Evolutionary conservation across 225 moss, liverwort and hornwort species (phyloP), one percentile per base, ranked within the genome.

Genomic region (Sphagnum tenellum): DNA sequence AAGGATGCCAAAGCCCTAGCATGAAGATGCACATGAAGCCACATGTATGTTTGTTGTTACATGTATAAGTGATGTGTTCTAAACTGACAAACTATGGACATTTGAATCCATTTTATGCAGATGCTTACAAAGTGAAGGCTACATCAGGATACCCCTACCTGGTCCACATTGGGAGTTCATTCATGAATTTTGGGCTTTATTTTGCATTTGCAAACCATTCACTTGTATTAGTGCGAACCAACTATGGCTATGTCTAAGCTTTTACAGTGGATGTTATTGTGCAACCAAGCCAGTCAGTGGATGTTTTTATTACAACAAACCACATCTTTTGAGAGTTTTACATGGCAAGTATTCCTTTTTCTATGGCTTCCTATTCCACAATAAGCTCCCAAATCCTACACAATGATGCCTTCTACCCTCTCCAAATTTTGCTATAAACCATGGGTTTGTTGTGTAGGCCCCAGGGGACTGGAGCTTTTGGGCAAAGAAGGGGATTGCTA

Each of bases 201-300:
- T 85, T 85, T 49, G 79, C 61, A 55, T 53, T 85, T 2, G 85
- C 85, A 66, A 82, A 85, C 56, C 85, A 85, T 59, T 71, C 82
- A 11, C 72, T 85, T 12, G 70, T 55, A 4, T 78, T 82, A 49
- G 78, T 85, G 64, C 75, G 78, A n/a, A 55, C 80, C 12, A 81
- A 85, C 65, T 78, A 76, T 50, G 81, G 78, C 3, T 85, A 85
- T 46, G 74, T 78, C 0, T 56, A 57, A 49, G 81, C 73, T 8
- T 85, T 81, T 47, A 61, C 65, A 3, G 64, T 29, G 44, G 44
- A 72, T n/a, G 80, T 63, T 3, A 67, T 76, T n/a, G 73, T 85
- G 5, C 73, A 81, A 55, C 85, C 78, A 0, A 81, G 85, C 12
- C 85, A 82, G 71, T 76, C 76, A 7, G 4, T 78, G 4, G 78